These are phyloP conservation scores for Teratosphaeriaceae sp. DNA, from an alignment of 2,329 filamentous ascomycete genomes.

Conservation along the genomic window DNA sequence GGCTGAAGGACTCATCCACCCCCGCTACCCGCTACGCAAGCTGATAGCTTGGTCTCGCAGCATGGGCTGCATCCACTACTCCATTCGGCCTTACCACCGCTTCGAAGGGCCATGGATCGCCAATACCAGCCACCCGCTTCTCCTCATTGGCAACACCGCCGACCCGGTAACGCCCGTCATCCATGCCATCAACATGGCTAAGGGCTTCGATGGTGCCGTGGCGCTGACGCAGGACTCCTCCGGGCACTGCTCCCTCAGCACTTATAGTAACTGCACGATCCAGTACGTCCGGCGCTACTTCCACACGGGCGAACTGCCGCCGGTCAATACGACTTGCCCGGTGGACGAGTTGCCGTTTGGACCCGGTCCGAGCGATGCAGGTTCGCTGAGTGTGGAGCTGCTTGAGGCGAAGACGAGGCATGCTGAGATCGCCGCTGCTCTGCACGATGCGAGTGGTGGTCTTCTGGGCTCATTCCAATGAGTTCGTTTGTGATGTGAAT, in stretches of 20 bases:
- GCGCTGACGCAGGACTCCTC: slow-evolving; percentile 27
- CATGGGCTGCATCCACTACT: slow-evolving; percentile 35
- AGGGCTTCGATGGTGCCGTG: slow-evolving; percentile 23
- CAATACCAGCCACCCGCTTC: slow-evolving; percentile 23
- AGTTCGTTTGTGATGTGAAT: no score
- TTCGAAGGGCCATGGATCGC: slow-evolving; percentile 25
- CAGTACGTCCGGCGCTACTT: slow-evolving; percentile 26
- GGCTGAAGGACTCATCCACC: no score
- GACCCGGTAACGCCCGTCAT: slow-evolving; percentile 31
- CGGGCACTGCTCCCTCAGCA: slow-evolving; percentile 25
- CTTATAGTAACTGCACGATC: slow-evolving; percentile 24
- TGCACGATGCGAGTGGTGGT: slow-evolving; percentile 9
- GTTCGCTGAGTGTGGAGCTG: slow-evolving; percentile 1
- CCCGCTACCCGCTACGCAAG: slow-evolving; percentile 21
- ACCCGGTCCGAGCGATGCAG: slow-evolving; percentile 1
- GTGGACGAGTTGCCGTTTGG: slow-evolving; percentile 25
- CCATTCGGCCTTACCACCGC: slow-evolving; percentile 28
- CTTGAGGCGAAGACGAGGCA: slow-evolving; percentile 1
- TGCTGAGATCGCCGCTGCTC: slow-evolving; percentile 5
- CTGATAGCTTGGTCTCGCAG: neutral
- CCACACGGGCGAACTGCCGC: slow-evolving; percentile 26
- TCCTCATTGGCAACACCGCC: slow-evolving; percentile 27
- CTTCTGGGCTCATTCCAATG: slow-evolving; percentile 6
- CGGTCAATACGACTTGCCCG: slow-evolving; percentile 21
- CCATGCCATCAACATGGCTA: slow-evolving; percentile 30